These are phyloP conservation scores for Cymbopogon citratus DNA, from an alignment of 176 grass and related monocot species.

Conservation along the genomic window DNA sequence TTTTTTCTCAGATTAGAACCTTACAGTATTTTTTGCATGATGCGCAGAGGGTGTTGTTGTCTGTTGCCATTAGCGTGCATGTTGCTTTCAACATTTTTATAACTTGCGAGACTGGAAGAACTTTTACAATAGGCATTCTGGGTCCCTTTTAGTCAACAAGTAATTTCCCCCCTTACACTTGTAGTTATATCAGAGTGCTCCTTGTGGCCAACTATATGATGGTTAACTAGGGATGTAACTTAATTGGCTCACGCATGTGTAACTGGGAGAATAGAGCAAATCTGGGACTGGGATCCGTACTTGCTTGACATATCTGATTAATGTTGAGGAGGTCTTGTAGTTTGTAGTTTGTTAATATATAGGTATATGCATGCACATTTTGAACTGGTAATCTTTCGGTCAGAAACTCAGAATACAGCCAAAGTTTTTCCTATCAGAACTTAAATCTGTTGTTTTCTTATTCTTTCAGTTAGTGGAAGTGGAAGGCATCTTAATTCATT, in stretches of 20 bases:
- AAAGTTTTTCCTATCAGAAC: neutral
- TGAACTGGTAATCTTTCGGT: neutral
- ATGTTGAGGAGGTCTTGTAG: neutral
- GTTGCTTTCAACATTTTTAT: neutral
- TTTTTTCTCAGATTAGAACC: conserved; percentile 2
- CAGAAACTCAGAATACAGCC: conserved; percentile 1
- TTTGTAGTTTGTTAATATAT: neutral
- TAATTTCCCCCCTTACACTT: neutral
- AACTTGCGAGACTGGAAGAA: neutral
- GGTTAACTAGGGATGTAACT: neutral
- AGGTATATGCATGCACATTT: neutral
- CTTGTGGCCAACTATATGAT: conserved; percentile 10
- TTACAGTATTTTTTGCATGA: neutral
- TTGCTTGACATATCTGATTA: neutral
- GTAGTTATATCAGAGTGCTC: neutral
- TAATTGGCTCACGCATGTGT: neutral
- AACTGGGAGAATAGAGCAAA: neutral
- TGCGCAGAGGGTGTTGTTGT: conserved; percentile 1
- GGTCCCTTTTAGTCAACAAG: conserved; percentile 9
- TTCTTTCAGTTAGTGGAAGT: neutral
- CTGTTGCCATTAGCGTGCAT: neutral
- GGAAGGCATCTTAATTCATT: neutral
- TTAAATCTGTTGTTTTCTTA: neutral
- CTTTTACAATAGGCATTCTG: neutral
- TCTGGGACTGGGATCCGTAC: neutral